Evolutionary conservation across 164 flowering plant genomes (phyloP), one percentile per base, ranked within the genome.

Genomic region (Cinnamomum micranthum): DNA sequence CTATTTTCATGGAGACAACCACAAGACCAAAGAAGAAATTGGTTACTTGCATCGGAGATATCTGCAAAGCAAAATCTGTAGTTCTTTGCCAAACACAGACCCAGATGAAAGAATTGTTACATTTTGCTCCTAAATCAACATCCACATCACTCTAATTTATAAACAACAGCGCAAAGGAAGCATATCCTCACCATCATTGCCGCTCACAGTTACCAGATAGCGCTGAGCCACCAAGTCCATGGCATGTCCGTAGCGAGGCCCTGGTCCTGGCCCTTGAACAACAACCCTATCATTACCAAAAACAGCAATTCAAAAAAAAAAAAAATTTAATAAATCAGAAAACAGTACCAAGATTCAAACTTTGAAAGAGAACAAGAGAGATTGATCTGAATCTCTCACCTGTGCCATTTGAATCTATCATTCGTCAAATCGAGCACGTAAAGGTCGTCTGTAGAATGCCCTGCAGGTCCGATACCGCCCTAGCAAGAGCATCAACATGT

Each of bases 401-500:
- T 87, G 68, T 94, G 99, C 99, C 99, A 96, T 85, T 94, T 94
- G 77, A 82, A 92, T 73, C 90, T 96, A 71, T 92, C 98, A 80
- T 92, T 91, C 10, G 95, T 89, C 86, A 96, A 69, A 80, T 96
- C 99, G 22, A 96, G 94, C 80, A 96, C 99, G 59, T 85, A 94
- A 20, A 96, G 87, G 80, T 96, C 99, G 81, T 96, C 99, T 0
- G 98, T 96, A 11, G 99, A 96, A 83, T 94, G 99, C 80, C 99
- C 99, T 71, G 99, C 95, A 52, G 99, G 98, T 83, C 99, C 99
- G 71, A 96, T 94, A 35, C 99, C 99, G 70, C 99, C 99, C 99
- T 96, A 85, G 23, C 22, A 82, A 80, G 23, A 76, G 17, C 81
- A 85, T 58, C 28, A 77, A 22, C 52, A 33, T 15, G 47, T 24